Percentiles rank a stretch among this genome's conserved stretches.
These are phyloP conservation scores for Cutaneotrichosporon arboriforme DNA, from an alignment of 1,284 basidiomycete genomes.

Conservation along the genomic window DNA sequence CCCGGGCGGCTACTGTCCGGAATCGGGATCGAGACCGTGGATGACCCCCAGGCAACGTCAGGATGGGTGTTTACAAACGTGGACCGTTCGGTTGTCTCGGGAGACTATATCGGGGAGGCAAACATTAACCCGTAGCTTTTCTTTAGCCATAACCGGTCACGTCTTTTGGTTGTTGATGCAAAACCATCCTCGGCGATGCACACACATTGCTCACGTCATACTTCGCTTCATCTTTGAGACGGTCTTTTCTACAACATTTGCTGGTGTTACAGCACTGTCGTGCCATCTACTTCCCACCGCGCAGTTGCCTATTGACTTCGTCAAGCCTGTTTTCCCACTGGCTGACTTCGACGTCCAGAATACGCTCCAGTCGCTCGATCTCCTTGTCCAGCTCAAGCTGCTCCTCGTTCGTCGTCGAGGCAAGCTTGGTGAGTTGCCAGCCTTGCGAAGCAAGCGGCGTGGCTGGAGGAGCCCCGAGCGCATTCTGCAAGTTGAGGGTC, in stretches of 20 bases:
- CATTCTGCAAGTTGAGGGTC: conserved; percentile 13
- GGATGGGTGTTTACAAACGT: conserved; percentile 9
- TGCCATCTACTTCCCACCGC: conserved; percentile 18
- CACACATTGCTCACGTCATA: too few species aligned
- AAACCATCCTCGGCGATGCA: not conserved
- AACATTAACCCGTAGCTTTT: conserved; percentile 9
- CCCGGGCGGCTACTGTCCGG: conserved; percentile 45
- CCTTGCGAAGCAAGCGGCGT: conserved; percentile 32
- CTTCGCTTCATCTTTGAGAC: too few species aligned
- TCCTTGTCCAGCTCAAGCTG: conserved; percentile 50
- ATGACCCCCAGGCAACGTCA: not conserved
- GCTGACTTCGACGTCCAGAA: conserved; percentile 57
- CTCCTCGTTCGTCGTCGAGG: conserved; percentile 33
- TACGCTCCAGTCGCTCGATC: conserved; percentile 37
- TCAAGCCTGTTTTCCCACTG: conserved; percentile 60
- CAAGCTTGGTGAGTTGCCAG: conserved; percentile 43
- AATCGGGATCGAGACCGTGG: conserved; percentile 45
- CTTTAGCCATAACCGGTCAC: too few species aligned
- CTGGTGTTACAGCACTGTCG: too few species aligned
- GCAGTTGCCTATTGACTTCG: conserved; percentile 55
- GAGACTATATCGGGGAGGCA: conserved; percentile 13
- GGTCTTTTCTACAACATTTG: too few species aligned
- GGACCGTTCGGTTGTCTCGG: conserved; percentile 4
- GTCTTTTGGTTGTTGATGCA: too few species aligned
- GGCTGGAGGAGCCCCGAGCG: conserved; percentile 31